Evolutionary conservation across 768 basidiomycete species (phyloP).

Genomic region (Leccinellum rugosiceps): DNA sequence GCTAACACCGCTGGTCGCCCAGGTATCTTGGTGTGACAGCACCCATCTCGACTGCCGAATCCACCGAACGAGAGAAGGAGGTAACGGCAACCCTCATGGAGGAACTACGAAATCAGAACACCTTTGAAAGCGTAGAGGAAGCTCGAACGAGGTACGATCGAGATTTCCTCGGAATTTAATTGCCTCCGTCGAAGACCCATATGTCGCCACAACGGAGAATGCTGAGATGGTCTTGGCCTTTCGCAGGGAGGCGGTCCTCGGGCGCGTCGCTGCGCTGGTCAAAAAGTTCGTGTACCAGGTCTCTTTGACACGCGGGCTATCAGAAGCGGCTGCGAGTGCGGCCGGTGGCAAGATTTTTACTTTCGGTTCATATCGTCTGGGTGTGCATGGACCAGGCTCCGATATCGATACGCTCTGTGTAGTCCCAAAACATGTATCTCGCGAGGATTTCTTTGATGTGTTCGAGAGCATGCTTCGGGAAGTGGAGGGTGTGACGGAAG

Average conservation of each 20-base stretch:
- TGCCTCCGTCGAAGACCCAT: slow-evolving; percentile 2
- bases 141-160: slow-evolving; percentile 71
- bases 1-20: slow-evolving; percentile 15
- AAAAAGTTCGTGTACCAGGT: slow-evolving; percentile 90
- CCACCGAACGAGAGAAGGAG: slow-evolving; percentile 75
- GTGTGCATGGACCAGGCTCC: slow-evolving; percentile 91
- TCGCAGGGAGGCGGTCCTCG: slow-evolving; percentile 87
- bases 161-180: slow-evolving; percentile 6
- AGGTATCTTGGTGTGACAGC: slow-evolving; percentile 83
- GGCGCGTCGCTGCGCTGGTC: slow-evolving; percentile 82
- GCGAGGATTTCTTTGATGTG: slow-evolving; percentile 92
- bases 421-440: slow-evolving; percentile 92
- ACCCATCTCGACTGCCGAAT: slow-evolving; percentile 76
- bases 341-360: slow-evolving; percentile 99
- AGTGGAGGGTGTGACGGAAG: slow-evolving; percentile 80
- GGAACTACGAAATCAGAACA: slow-evolving; percentile 80
- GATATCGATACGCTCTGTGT: slow-evolving; percentile 99
- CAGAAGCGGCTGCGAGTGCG: slow-evolving; percentile 80
- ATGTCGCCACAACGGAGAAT: slow-evolving; percentile 2
- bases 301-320: slow-evolving; percentile 74
- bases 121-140: slow-evolving; percentile 89
- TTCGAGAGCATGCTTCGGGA: slow-evolving; percentile 88
- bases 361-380: slow-evolving; percentile 96
- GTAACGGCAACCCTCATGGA: slow-evolving; percentile 85
- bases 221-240: slow-evolving; percentile 24